phyloP scores from a whole-genome alignment of 2,329 filamentous ascomycete species.

The Ophiostoma himal-ulmi region DNA sequence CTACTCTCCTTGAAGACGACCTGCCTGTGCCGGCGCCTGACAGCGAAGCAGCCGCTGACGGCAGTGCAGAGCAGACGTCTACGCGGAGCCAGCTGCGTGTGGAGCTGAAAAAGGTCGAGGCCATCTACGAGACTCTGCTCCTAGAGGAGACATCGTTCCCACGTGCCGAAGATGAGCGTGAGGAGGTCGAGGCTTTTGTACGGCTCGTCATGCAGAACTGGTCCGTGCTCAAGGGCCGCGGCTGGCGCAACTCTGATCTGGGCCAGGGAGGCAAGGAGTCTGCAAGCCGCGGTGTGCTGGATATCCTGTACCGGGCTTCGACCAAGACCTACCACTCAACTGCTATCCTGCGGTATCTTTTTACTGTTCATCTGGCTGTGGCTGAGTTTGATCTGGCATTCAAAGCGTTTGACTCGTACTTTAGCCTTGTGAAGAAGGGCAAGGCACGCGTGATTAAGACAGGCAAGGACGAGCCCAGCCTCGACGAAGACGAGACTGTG shows the following conservation, averaged over 20 bases:
- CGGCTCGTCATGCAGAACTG: constrained; percentile 78
- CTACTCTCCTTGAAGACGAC: constrained; percentile 64
- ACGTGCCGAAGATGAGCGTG: constrained; percentile 69
- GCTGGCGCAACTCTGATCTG: constrained; percentile 75
- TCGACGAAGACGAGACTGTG: constrained; percentile 74
- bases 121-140: constrained; percentile 71
- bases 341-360: constrained; percentile 75
- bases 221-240: constrained; percentile 70
- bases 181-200: constrained; percentile 76
- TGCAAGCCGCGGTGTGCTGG: constrained; percentile 70
- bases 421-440: constrained; percentile 78
- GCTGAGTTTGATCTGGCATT: constrained; percentile 90
- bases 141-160: constrained; percentile 78
- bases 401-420: constrained; percentile 85
- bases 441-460: constrained; percentile 79
- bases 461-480: constrained; percentile 60
- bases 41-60: neutral
- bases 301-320: constrained; percentile 82
- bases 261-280: constrained; percentile 73
- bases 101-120: constrained; percentile 74
- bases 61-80: constrained; percentile 38
- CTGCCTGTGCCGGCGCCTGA: constrained; percentile 36
- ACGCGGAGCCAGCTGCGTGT: constrained; percentile 59
- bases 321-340: constrained; percentile 96
- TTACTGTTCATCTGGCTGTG: constrained; percentile 77